Base-by-base conservation (phyloP, 2,329 filamentous ascomycete genomes). In the Didymella exigua region DNA sequence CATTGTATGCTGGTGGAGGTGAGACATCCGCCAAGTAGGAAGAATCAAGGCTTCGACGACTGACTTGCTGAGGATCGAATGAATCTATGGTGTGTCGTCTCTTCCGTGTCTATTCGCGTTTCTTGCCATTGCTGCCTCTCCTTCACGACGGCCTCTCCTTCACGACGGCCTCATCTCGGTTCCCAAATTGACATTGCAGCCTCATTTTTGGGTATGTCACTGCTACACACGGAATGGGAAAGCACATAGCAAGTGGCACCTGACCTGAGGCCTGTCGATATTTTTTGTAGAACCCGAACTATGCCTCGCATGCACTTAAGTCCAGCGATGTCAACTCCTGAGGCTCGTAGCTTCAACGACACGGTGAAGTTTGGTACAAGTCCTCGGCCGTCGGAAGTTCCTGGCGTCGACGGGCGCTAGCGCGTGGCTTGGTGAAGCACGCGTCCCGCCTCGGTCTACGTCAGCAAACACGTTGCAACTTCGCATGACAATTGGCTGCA, bases 381-480 rank as follows among this genome's bases (percentile, higher is more conserved):
- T 9, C 13, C 21, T 38, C 34, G 40, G 49, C 34, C 26, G 26
- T 27, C 29, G 34, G 42, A 34, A 23, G 49, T 52, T 16, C 49
- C 49, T 52, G 49, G 43, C 49, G 16, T 10, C 38, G 44, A 49
- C 43, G 51, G 51, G 37, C 31, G 42, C 47, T 56, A 56, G 53
- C 43, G 52, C 26, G 42, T 51, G 53, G 53, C 40, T 53, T 55
- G 53, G 33, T 11, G 21, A 13, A 49, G 44, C 41, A 50, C 27
- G 52, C 36, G 51, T 44, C 51, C 36, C 30, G n/a, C 36, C 47
- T 51, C 37, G 53, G 42, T 48, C 48, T 62, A 67, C 66, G 65
- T 67, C 67, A 71, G 65, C 69, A 60, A 71, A 69, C 69, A 73
- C 71, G 70, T 72, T 68, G 66, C 71, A 66, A 68, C 69, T 73